Conservation (phyloP, 495 filamentous ascomycete species). For the Cercophora sp. region DNA sequence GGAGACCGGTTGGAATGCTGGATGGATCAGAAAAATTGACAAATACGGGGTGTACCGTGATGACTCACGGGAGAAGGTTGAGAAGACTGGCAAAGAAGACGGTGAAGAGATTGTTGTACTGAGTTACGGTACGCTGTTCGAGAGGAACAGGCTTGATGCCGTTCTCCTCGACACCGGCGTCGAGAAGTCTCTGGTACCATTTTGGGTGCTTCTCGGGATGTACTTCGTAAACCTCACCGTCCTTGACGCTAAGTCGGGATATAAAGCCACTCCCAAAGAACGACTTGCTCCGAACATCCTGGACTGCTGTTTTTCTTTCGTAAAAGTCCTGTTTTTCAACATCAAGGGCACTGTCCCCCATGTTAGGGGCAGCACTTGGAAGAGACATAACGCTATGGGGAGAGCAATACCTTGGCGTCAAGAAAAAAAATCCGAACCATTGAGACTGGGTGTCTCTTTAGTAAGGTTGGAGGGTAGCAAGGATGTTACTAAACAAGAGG, state of each 20-base stretch:
- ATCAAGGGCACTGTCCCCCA: not conserved
- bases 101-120: constrained; percentile 49
- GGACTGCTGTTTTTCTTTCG: not conserved
- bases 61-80: constrained; percentile 41
- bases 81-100: constrained; percentile 43
- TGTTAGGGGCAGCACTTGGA: not conserved
- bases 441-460: too few species aligned
- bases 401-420: not conserved
- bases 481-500: too few species aligned
- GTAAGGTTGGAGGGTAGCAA: too few species aligned
- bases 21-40: not conserved
- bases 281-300: too few species aligned
- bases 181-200: constrained; percentile 41
- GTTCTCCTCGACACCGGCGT: constrained; percentile 47
- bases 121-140: constrained; percentile 46
- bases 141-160: constrained; percentile 52
- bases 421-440: too few species aligned
- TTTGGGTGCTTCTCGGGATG: constrained; percentile 27
- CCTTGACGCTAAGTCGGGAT: constrained; percentile 24
- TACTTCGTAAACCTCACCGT: constrained; percentile 32
- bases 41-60: too few species aligned
- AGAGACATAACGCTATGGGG: constrained; percentile 1
- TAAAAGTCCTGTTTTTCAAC: constrained; percentile 12
- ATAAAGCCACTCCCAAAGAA: constrained; percentile 1
- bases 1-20: constrained; percentile 51